phyloP scores from a whole-genome alignment of 2,329 filamentous ascomycete species.

The Beauveria varroae region DNA sequence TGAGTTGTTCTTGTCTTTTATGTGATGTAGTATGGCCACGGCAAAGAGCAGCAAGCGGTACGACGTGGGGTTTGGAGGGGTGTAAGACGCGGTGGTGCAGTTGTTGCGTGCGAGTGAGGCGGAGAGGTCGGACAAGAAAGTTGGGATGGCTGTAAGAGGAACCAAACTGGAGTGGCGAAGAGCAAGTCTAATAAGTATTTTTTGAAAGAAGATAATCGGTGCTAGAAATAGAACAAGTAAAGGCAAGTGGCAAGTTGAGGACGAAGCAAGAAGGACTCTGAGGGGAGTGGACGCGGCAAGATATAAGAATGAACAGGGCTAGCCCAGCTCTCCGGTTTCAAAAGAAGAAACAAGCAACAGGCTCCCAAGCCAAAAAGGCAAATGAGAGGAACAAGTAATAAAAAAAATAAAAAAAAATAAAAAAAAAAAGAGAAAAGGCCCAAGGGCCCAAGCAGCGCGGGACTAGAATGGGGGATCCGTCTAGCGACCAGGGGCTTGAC shows the following conservation, averaged over 20 bases:
- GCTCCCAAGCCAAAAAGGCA: not conserved
- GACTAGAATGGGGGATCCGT: conserved; percentile 7
- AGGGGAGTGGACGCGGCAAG: conserved; percentile 7
- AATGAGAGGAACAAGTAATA: not conserved
- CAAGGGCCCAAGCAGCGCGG: conserved; percentile 8
- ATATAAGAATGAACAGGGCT: conserved; percentile 11
- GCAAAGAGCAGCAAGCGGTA: not conserved
- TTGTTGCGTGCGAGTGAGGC: not conserved
- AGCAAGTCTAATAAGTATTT: not conserved
- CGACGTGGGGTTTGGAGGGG: not conserved
- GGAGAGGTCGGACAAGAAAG: not conserved
- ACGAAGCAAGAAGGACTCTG: not conserved
- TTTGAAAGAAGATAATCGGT: not conserved
- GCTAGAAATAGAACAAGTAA: not conserved
- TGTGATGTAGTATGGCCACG: not conserved
- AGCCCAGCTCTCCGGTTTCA: not conserved
- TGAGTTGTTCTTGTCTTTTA: not conserved
- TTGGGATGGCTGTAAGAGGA: not conserved
- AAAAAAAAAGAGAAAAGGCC: not conserved
- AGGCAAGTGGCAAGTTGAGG: not conserved
- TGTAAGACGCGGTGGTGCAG: conserved; percentile 8
- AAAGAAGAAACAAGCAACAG: not conserved
- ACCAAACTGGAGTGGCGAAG: not conserved
- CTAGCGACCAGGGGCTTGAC: not conserved
- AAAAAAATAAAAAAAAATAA: not conserved